Evolutionary conservation across 2,329 filamentous ascomycete genomes (phyloP), one percentile per base, ranked within the genome.

Genomic region (Furcasterigmium furcatum): DNA sequence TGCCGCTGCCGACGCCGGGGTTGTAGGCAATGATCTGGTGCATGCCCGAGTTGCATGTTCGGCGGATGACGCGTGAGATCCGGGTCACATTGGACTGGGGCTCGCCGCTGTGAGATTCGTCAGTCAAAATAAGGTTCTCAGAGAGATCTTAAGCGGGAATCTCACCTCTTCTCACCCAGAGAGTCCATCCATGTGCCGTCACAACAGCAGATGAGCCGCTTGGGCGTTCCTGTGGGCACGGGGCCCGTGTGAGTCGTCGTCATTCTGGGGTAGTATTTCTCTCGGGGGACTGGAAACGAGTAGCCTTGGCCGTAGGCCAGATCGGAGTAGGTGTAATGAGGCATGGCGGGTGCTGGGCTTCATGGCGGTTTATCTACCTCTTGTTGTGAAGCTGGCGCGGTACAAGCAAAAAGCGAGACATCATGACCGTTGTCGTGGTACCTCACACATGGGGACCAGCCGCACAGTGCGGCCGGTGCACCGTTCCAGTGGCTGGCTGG

Each of bases 21-120:
- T 67, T 62, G 44, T 68, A 68, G 49, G 61, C 64, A 7, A 67
- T 58, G 27, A 68, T 47, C 49, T 67, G 64, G n/a, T 61, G 58
- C 55, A 59, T 58, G 40, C 57, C 52, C 14, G 56, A 58, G 32
- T 53, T 54, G 19, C 58, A 54, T 5, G 56, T 58, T 13, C 57
- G 56, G 9, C 54, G 54, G 8, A 67, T 48, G 2, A 58, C 58
- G 24, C 62, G 56, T 13, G 58, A 58, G 7, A 67, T 52, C 14
- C 62, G 60, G 22, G 58, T 60, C 9, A 67, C 64, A 22, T 67
- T 67, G 12, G 61, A 43, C n/a, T 43, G 41, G 7, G 41, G 41
- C 9, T 43, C 41, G 32, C 41, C 41, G 22, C 41, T 43, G 41
- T 19, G n/a, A 20, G 19, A 9, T n/a, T n/a, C n/a, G 30, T 35